Evolutionary conservation across 2,329 filamentous ascomycete species (phyloP), one percentile per base, ranked within the genome.

Genomic region (Aspergillus aculeatinus): DNA sequence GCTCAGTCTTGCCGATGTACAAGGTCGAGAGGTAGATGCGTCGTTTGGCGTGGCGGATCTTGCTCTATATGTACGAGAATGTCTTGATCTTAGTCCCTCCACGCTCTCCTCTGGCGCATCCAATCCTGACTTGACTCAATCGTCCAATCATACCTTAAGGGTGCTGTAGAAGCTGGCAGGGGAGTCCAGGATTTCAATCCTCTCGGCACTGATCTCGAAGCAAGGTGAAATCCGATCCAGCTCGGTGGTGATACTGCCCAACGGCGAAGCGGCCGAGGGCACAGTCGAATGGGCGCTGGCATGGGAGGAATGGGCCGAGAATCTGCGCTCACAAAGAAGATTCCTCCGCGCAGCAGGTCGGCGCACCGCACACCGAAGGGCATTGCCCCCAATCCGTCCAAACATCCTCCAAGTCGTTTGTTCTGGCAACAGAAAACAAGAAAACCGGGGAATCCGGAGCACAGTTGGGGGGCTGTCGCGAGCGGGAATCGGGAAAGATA

Each of bases 1-100:
- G 84, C 77, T 99, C 95, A 1, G 90, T 90, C 75, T 94, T 96
- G 64, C 95, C 95, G 73, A 99, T 95, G 74, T 99, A 99, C 55
- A 99, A 80, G 0, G 95, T 99, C n/a, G 93, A 96, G 53, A 99
- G 80, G 74, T 96, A 99, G 66, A 99, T 89, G 61, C 91, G 86
- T 55, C 80, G 83, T 74, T 91, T 86, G 10, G 95, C 95, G 63
- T 84, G 85, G 55, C 85, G 85, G 72, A 99, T 97, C 79, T 93
- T 96, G 64, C 84, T 79, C 89, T 93, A 72, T 59, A 65, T 47
- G 61, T 23, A 44, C 50, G 60, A 47, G 58, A 44, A 27, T 31
- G 39, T 27, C 39, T 50, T 44, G 51, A 42, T 19, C 50, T 63
- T 57, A 57, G 48, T 51, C 42, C 42, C 35, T 19, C 39, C 6